Evolutionary conservation across 2,329 filamentous ascomycete species (phyloP).

Genomic region (Scortechinia acanthostroma): DNA sequence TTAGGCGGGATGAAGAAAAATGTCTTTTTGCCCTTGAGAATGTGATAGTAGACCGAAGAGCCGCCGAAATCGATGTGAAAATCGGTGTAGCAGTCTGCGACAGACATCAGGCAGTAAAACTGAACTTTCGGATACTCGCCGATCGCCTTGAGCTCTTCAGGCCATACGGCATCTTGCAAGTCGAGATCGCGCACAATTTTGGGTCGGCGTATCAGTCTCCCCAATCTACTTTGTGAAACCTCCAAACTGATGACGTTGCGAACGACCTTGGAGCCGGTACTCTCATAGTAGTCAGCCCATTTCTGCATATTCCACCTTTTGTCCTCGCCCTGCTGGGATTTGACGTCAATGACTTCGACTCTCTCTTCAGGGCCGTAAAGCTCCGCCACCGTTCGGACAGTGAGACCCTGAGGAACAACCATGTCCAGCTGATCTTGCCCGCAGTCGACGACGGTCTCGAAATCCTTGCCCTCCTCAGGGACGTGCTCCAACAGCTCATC

Average conservation of each 20-base stretch:
- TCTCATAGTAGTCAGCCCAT: conserved; percentile 64
- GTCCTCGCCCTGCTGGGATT: conserved; percentile 59
- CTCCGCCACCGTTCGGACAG: conserved; percentile 54
- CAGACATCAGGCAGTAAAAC: conserved; percentile 66
- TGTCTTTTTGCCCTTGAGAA: conserved; percentile 61
- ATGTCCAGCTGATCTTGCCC: conserved; percentile 61
- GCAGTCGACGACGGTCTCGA: conserved; percentile 40
- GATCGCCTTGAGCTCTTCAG: conserved; percentile 38
- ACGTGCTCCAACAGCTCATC: conserved; percentile 11
- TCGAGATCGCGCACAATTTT: conserved; percentile 59
- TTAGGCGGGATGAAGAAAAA: conserved; percentile 69
- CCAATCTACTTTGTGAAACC: conserved; percentile 56
- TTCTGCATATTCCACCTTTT: conserved; percentile 58
- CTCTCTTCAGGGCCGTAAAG: conserved; percentile 55
- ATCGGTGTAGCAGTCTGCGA: conserved; percentile 65
- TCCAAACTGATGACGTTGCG: conserved; percentile 66
- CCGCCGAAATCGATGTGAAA: conserved; percentile 69
- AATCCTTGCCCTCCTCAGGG: conserved; percentile 30
- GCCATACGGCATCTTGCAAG: conserved; percentile 46
- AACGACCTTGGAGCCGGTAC: conserved; percentile 48
- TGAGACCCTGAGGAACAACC: conserved; percentile 59
- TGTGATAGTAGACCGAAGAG: conserved; percentile 66
- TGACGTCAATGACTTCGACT: conserved; percentile 64
- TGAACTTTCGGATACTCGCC: conserved; percentile 56
- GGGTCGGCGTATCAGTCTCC: conserved; percentile 52